phyloP scores from a whole-genome alignment of 1,284 basidiomycete genomes.

The Sphaerobolus stellatus region DNA sequence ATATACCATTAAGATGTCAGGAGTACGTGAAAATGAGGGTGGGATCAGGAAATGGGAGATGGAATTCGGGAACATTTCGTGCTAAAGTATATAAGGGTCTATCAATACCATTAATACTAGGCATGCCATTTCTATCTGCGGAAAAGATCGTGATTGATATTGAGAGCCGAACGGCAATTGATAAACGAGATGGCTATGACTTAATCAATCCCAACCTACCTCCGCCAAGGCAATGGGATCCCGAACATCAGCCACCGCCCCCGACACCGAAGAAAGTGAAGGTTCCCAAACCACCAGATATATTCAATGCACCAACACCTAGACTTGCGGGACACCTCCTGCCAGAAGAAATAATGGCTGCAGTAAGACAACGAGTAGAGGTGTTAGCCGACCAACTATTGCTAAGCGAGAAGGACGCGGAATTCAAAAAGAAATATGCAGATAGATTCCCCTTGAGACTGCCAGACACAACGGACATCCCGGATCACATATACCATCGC shows the following conservation, averaged over 20 bases:
- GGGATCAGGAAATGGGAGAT: too few species aligned
- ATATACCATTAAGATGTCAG: not conserved
- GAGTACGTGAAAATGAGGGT: too few species aligned
- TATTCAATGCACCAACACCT: not conserved
- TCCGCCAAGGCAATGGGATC: not conserved
- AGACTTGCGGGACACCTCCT: not conserved
- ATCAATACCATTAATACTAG: too few species aligned
- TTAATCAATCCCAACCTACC: not conserved
- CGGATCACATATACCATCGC: not conserved
- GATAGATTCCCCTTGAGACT: too few species aligned
- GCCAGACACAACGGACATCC: not conserved
- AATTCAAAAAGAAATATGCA: too few species aligned
- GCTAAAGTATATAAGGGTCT: too few species aligned
- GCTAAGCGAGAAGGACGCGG: conserved; percentile 1
- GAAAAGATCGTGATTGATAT: not conserved
- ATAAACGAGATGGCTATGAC: not conserved
- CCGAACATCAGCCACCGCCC: not conserved
- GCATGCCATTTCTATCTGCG: not conserved
- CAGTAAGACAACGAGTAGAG: not conserved
- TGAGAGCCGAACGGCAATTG: too few species aligned
- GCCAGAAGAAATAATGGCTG: not conserved
- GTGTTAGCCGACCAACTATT: not conserved
- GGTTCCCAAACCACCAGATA: not conserved
- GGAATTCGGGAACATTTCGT: too few species aligned
- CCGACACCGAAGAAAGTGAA: not conserved